Evolutionary conservation across 164 flowering plant species (phyloP).

Genomic region (Taxillus chinensis): DNA sequence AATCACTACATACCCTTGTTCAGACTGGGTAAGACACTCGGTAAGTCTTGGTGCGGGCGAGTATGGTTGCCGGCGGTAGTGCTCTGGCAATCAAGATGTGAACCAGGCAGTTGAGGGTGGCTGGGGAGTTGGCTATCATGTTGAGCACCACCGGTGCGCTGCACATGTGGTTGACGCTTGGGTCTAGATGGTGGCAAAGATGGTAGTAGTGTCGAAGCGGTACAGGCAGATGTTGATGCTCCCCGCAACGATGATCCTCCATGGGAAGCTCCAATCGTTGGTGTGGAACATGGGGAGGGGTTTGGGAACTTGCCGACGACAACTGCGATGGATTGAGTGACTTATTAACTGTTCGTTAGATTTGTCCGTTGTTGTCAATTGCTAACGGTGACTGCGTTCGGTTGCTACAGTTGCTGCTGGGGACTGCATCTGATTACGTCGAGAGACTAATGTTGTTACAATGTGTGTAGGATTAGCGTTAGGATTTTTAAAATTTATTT

Average conservation of each 20-base stretch:
- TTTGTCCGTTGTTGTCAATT: no score
- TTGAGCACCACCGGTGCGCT: background rate
- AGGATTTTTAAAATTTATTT: no score
- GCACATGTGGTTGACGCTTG: slow-evolving; percentile 1
- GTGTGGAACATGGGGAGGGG: slow-evolving; percentile 19
- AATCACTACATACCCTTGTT: no score
- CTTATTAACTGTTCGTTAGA: no score
- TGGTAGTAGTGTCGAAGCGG: background rate
- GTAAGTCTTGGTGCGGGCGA: background rate
- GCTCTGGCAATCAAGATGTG: background rate
- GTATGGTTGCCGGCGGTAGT: background rate
- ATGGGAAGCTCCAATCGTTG: slow-evolving; percentile 20
- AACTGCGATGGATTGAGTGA: no score
- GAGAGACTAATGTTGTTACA: no score
- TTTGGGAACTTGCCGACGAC: no score
- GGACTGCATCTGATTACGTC: no score
- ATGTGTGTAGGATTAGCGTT: no score
- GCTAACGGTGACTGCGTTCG: no score
- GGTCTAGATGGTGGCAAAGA: background rate
- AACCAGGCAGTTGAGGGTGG: background rate
- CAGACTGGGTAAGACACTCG: no score
- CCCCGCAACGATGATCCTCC: slow-evolving; percentile 7
- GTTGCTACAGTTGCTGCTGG: no score
- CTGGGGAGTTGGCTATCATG: background rate
- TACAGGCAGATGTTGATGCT: slow-evolving; percentile 19